Evolutionary conservation across 2,329 filamentous ascomycete genomes (phyloP).

Genomic region (Graphiopsis chlorocephala): DNA sequence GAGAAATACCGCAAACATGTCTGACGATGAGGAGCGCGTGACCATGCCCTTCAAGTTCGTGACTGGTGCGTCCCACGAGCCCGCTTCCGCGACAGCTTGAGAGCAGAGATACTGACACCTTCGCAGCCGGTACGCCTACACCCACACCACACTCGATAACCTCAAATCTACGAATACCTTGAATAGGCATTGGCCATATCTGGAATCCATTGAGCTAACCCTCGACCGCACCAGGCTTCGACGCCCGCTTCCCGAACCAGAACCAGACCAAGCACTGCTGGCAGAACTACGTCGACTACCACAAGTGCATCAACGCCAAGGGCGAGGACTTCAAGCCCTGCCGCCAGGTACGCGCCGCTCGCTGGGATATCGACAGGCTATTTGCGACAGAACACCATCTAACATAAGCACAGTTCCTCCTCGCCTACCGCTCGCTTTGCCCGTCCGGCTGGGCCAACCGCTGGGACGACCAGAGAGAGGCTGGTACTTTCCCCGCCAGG

Average conservation of each 20-base stretch:
- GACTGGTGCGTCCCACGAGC: constrained; percentile 68
- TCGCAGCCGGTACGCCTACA: constrained; percentile 34
- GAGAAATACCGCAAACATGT: constrained; percentile 66
- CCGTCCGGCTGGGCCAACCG: constrained; percentile 88
- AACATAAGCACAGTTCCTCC: constrained; percentile 68
- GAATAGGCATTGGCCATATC: neutral
- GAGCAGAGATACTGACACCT: constrained; percentile 26
- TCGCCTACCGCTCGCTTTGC: constrained; percentile 96
- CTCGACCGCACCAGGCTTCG: constrained; percentile 67
- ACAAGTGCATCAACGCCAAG: constrained; percentile 99
- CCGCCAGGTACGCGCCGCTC: constrained; percentile 69
- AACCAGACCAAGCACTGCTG: constrained; percentile 99
- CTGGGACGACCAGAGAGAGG: constrained; percentile 92
- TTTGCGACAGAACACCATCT: neutral
- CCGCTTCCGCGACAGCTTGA: constrained; percentile 33
- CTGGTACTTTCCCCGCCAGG: constrained; percentile 55
- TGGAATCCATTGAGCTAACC: constrained; percentile 3
- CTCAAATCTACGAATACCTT: neutral
- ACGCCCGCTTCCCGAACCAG: constrained; percentile 97
- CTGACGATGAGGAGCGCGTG: constrained; percentile 81
- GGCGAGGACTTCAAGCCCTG: constrained; percentile 97
- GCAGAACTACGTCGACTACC: constrained; percentile 99
- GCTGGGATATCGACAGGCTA: neutral
- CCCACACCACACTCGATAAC: constrained; percentile 1
- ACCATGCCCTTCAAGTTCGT: constrained; percentile 99